Base-by-base conservation (phyloP, 2,329 filamentous ascomycete species). In the Aspergillus sp. region DNA sequence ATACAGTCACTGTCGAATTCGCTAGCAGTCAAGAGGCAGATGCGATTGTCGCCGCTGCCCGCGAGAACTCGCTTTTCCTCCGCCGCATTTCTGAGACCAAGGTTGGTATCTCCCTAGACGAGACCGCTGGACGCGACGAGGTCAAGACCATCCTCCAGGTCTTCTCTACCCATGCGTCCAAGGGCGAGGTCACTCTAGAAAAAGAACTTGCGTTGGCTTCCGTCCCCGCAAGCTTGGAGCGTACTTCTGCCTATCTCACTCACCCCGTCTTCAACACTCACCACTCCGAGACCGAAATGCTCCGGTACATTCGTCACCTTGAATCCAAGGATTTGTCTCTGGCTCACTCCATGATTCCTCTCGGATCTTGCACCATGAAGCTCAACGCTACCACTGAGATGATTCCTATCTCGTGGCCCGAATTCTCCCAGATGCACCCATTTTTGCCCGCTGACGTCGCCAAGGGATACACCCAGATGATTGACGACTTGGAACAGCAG, bases 311-410 rank as follows among this genome's bases (percentile, higher is more conserved):
- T 70, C 85, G 94, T 74, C 92, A 97, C 74, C 84, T 98, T 5
- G 91, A 96, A 76, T 96, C 93, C 54, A 97, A 96, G 82, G 94
- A 98, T 74, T 82, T 98, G 15, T 97, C 94, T 1, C 84, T 97
- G 5, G 91, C 93, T 2, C 94, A 98, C 80, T 97, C 93, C 17
- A 98, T 98, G 94, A 98, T 98, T 64, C 93, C 94, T 2, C 86
- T 98, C 1, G 94, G 94, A 22, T 97, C 94, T 1, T 98, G 94
- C 83, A 98, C 94, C 15, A 98, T 98, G 94, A 98, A 98, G 83
- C 87, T 97, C 57, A 97, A 97, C 76, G 91, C 91, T 47, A 95
- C 93, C 3, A 91, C 91, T 0, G 92, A 97, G 81, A 97, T 98
- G 94, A 85, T 91, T 17, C 90, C 93, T 7, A 85, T 97, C 59